phyloP scores from a whole-genome alignment of 1,139 yeast species.

The Suhomyces yuchorum region DNA sequence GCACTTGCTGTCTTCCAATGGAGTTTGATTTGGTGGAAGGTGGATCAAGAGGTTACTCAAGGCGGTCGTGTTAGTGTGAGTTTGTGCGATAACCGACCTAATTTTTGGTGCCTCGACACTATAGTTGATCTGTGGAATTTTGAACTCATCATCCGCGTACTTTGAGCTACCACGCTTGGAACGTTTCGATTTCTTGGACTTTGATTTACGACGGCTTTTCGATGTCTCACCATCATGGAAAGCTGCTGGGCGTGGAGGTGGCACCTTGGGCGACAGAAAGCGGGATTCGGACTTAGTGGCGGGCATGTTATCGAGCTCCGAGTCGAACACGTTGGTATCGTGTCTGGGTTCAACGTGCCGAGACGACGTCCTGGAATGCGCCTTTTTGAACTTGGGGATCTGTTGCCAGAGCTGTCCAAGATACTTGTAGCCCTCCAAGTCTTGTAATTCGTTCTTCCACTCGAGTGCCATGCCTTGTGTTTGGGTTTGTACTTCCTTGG shows the following conservation, averaged over 20 bases:
- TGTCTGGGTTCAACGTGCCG: slow-evolving; percentile 1
- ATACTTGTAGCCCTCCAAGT: slow-evolving; percentile 51
- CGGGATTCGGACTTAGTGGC: slow-evolving; percentile 3
- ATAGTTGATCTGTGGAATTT: slow-evolving; percentile 70
- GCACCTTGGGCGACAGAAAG: slow-evolving; percentile 5
- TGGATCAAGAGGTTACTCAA: slow-evolving; percentile 63
- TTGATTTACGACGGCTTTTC: slow-evolving; percentile 2
- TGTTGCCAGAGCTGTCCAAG: slow-evolving; percentile 50
- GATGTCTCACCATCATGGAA: background rate
- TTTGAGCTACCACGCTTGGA: slow-evolving; percentile 17
- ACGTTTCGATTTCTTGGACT: slow-evolving; percentile 15
- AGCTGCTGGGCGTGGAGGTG: slow-evolving; percentile 33
- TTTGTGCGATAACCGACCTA: slow-evolving; percentile 67
- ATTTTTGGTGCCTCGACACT: slow-evolving; percentile 76
- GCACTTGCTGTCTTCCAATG: slow-evolving; percentile 64
- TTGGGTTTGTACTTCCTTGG: slow-evolving; percentile 48
- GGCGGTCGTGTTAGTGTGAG: slow-evolving; percentile 75
- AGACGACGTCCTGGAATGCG: slow-evolving; percentile 8
- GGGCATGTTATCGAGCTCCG: slow-evolving; percentile 12
- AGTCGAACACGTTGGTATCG: slow-evolving; percentile 15
- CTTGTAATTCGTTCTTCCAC: slow-evolving; percentile 63
- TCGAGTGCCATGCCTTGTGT: slow-evolving; percentile 55
- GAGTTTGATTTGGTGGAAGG: slow-evolving; percentile 54
- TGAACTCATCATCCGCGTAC: slow-evolving; percentile 58
- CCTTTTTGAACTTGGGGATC: slow-evolving; percentile 25